Evolutionary conservation across 257 asterid species (phyloP).

Genomic region (Agastache rugosa): DNA sequence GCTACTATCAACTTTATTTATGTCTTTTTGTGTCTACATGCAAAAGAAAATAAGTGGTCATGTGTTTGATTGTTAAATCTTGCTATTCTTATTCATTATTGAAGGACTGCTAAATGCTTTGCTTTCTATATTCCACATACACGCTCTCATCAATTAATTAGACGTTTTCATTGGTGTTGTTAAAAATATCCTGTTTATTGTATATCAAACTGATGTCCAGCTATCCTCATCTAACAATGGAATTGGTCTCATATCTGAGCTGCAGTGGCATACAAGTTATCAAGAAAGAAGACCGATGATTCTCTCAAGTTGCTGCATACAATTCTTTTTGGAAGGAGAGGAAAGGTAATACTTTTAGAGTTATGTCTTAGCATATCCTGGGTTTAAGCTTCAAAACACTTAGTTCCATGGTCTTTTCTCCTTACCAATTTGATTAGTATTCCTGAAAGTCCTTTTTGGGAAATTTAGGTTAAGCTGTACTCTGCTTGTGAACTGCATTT

Average conservation of each 20-base stretch:
- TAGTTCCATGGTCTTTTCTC: constrained; percentile 2
- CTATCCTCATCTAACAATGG: constrained; percentile 18
- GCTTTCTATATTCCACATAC: background rate
- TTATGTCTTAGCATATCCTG: constrained; percentile 18
- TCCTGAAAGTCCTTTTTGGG: background rate
- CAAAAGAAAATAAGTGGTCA: background rate
- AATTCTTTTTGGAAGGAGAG: constrained; percentile 86
- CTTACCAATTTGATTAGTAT: background rate
- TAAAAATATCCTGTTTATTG: constrained; percentile 13
- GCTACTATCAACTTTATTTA: background rate
- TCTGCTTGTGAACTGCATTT: constrained; percentile 16
- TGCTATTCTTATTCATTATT: constrained; percentile 2
- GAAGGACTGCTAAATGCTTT: background rate
- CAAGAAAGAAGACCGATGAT: constrained; percentile 86
- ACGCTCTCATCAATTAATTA: constrained; percentile 2
- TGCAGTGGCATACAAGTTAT: constrained; percentile 73
- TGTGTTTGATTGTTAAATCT: background rate
- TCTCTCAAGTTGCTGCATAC: constrained; percentile 79
- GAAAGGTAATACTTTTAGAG: constrained; percentile 63
- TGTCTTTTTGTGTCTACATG: background rate
- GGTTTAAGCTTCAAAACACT: constrained; percentile 13
- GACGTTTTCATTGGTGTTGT: constrained; percentile 6
- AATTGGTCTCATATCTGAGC: constrained; percentile 29
- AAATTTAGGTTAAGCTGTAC: constrained; percentile 10
- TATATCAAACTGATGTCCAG: constrained; percentile 14